phyloP scores from a whole-genome alignment of 805 yeast species.

The Starmerella bacillaris region DNA sequence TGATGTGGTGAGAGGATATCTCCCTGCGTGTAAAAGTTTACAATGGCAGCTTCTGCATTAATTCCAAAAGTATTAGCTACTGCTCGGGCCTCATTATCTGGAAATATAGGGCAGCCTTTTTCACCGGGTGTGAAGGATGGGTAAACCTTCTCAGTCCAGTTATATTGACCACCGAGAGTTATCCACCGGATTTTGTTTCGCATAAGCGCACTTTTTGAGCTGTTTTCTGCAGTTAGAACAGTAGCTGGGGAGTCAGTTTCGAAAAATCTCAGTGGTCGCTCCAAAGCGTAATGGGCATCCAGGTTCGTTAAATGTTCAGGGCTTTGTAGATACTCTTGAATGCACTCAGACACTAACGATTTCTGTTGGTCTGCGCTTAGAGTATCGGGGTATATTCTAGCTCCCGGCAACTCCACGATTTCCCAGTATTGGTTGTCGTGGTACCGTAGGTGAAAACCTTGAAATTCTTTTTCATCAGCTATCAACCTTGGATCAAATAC shows the following conservation, averaged over 20 bases:
- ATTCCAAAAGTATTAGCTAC: slow-evolving; percentile 17
- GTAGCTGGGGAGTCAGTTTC: slow-evolving; percentile 1
- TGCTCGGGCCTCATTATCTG: slow-evolving; percentile 16
- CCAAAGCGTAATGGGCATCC: slow-evolving; percentile 21
- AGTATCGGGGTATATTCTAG: slow-evolving; percentile 18
- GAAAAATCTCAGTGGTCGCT: slow-evolving; percentile 22
- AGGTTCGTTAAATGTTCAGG: slow-evolving; percentile 24
- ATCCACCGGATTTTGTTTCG: slow-evolving; percentile 27
- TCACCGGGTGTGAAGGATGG: slow-evolving; percentile 24
- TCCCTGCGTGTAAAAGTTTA: slow-evolving; percentile 29
- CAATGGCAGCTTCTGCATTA: slow-evolving; percentile 26
- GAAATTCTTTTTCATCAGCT: background rate
- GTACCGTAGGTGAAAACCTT: slow-evolving; percentile 2
- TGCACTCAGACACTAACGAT: slow-evolving; percentile 18
- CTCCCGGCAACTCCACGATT: slow-evolving; percentile 23
- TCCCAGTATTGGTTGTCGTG: slow-evolving; percentile 8
- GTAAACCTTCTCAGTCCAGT: slow-evolving; percentile 29
- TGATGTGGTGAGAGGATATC: slow-evolving; percentile 29
- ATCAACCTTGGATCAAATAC: slow-evolving; percentile 11
- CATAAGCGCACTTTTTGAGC: slow-evolving; percentile 8
- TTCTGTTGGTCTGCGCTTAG: slow-evolving; percentile 19
- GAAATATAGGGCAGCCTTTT: slow-evolving; percentile 22
- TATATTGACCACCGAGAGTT: slow-evolving; percentile 30
- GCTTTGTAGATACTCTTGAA: slow-evolving; percentile 22
- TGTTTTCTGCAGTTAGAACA: slow-evolving; percentile 4